Base-by-base conservation (phyloP, 2,329 filamentous ascomycete species). In the Zalaria sp. region DNA sequence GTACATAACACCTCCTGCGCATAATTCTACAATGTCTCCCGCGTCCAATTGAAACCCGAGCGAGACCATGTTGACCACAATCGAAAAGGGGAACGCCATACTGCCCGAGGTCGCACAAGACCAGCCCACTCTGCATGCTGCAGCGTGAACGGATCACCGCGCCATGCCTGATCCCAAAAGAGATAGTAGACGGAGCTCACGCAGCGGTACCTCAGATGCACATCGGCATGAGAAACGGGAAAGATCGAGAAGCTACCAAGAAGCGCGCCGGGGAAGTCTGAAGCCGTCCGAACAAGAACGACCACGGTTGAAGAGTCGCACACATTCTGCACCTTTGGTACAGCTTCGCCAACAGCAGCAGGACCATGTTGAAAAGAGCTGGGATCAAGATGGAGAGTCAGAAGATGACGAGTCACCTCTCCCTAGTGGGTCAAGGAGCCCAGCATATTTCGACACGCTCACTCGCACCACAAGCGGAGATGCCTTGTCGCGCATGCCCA, bases 291-390 rank as follows among this genome's bases (percentile, higher is more conserved):
- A 43, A 25, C 6, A 11, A 27, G 36, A 32, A 6, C 18, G 53
- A 34, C 53, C 54, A 25, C 36, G 42, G 25, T 11, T 50, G 32
- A 49, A 51, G 37, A 39, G 37, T 35, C 49, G 54, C 5, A 53
- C 50, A n/a, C 43, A 54, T 37, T 55, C 52, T 27, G 51, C 53
- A 10, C 54, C 54, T 5, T 40, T 51, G 39, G 41, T 50, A 32
- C 38, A 29, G 25, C 38, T n/a, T n/a, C 29, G 29, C 29, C 29
- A 32, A 18, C 18, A 18, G 29, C 29, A 7, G 29, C 29, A 32
- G n/a, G 29, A n/a, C 7, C 29, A 7, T 32, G 29, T 7, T 32
- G 29, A n/a, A n/a, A n/a, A 32, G 7, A 32, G 29, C 29, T 7
- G 29, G 7, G 29, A 32, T 7, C 29, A 32, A 42, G 42, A 27